Percentiles rank a stretch among this genome's conserved stretches.
Evolutionary conservation across 2,329 filamentous ascomycete species (phyloP).

Genomic region (Xylaria sp.): DNA sequence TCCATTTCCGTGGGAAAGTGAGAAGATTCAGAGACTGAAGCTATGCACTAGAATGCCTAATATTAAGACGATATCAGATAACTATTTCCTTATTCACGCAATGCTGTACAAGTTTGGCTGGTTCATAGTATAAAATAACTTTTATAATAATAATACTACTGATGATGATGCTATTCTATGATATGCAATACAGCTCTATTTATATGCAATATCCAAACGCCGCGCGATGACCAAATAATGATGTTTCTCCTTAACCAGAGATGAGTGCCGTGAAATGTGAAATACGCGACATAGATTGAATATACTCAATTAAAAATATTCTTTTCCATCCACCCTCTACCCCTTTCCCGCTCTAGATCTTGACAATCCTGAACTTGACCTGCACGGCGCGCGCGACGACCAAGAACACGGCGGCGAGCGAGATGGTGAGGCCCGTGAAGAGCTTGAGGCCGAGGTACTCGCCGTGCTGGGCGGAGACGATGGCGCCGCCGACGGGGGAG

Average conservation of each 20-base stretch:
- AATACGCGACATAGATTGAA: not conserved
- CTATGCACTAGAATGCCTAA: too few species aligned
- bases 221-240: not conserved
- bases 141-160: not conserved
- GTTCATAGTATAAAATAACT: too few species aligned
- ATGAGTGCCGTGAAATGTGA: not conserved
- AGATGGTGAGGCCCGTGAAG: constrained; percentile 68
- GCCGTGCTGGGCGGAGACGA: constrained; percentile 58
- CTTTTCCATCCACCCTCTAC: not conserved
- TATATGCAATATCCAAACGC: constrained; percentile 14
- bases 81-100: too few species aligned
- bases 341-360: constrained; percentile 21
- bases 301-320: not conserved
- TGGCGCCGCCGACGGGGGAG: constrained; percentile 72
- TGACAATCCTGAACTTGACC: constrained; percentile 25
- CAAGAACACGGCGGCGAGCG: constrained; percentile 23
- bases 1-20: too few species aligned
- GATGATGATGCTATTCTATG: constrained; percentile 7
- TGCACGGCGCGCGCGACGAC: constrained; percentile 26
- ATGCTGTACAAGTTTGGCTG: too few species aligned
- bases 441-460: constrained; percentile 70
- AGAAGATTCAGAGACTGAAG: too few species aligned
- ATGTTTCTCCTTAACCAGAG: not conserved
- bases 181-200: constrained; percentile 1
- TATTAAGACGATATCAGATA: too few species aligned